Base-by-base conservation (phyloP, 352 stramenopile genomes). In the Pythium phragmiticola region DNA sequence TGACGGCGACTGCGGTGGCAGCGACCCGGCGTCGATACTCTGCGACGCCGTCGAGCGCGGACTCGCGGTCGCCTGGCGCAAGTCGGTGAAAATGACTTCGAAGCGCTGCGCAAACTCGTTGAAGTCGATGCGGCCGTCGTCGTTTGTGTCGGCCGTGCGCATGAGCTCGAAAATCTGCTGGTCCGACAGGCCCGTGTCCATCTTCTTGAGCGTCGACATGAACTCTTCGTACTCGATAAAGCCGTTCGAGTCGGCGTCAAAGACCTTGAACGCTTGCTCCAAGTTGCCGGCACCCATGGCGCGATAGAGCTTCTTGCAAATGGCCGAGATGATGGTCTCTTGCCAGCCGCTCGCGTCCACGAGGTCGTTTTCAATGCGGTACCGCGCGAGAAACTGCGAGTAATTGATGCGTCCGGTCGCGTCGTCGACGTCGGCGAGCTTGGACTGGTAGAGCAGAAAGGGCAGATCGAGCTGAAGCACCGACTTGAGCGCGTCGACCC, bases 181-280 rank as follows among this genome's bases (percentile, higher is more conserved):
- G 60, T 97, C 90, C 34, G 88, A 94, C 8, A 98, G 75, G 1
- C 92, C 92, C 12, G 92, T 96, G 65, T 98, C 88, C 77, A 98
- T 94, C 51, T 80, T 84, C 76, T 97, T 96, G 55, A 98, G 76
- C 34, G 87, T 88, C 16, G 74, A 73, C 60, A 97, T 83, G 67
- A 98, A 98, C 75, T 98, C 92, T 16, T 97, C 90, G 72, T 97
- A 98, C 73, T 97, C 90, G 51, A 98, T 97, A 57, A 86, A 94
- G 34, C 90, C 91, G 58, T 82, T 94, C 12, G 82, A 78, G 67
- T 98, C 90, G 2, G 88, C 75, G 61, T 98, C 92, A 64, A 98
- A 98, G 12, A 96, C 73, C 63, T 89, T 82, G 72, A 97, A 98
- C 9, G 92, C 92, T 59, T 91, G 76, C 69, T 94, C 68, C n/a